Conservation (phyloP, 768 basidiomycete genomes). For the Sarcodon sp. region DNA sequence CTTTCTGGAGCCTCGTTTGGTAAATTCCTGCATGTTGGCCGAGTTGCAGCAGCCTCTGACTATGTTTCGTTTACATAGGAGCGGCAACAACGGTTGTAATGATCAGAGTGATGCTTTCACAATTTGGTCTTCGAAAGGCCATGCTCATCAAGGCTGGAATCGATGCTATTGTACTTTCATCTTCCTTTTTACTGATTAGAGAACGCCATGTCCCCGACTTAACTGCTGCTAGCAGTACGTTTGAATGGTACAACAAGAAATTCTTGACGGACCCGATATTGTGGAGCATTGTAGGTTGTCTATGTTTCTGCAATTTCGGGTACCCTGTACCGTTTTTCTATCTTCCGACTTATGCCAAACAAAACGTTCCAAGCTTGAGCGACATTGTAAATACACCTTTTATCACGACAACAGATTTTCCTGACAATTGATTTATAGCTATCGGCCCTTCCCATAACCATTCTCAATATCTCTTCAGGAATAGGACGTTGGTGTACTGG, state of each 20-base stretch:
- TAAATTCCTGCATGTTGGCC: background rate
- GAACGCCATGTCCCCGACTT: conserved; percentile 11
- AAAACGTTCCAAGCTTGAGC: conserved; percentile 6
- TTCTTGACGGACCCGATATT: conserved; percentile 14
- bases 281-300: conserved; percentile 19
- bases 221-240: background rate
- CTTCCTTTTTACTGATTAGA: conserved; percentile 18
- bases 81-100: conserved; percentile 7
- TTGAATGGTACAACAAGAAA: conserved; percentile 10
- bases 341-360: conserved; percentile 9
- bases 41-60: background rate
- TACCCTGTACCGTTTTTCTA: conserved; percentile 10
- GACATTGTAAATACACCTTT: conserved; percentile 4
- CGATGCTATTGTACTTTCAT: conserved; percentile 13
- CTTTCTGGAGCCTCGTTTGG: conserved; percentile 9
- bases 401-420: background rate
- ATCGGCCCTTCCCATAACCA: conserved; percentile 8
- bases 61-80: background rate
- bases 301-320: conserved; percentile 15
- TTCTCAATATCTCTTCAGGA: conserved; percentile 10
- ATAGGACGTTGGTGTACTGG: conserved; percentile 20
- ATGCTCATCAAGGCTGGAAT: conserved; percentile 18
- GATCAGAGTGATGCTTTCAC: conserved; percentile 10
- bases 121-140: conserved; percentile 18
- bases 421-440: background rate